phyloP scores from a whole-genome alignment of 2,329 filamentous ascomycete species.

The Neoarthrinium moseri region DNA sequence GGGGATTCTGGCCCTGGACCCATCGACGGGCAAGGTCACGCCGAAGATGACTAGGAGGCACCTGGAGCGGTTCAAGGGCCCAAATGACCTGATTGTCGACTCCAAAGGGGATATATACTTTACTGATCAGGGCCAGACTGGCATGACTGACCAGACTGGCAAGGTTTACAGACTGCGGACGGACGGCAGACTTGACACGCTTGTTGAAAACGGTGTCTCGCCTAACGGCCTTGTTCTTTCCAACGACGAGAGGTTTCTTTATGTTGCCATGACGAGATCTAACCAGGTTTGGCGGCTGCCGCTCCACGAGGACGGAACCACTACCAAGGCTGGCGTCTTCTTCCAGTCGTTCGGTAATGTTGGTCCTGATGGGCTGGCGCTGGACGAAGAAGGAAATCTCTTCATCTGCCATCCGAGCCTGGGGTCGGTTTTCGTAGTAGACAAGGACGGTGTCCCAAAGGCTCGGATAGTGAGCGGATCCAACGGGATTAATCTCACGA shows the following conservation, averaged over 20 bases:
- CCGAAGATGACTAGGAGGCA: conserved; percentile 33
- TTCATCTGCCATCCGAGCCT: conserved; percentile 35
- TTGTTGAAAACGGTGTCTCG: conserved; percentile 35
- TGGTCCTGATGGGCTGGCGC: conserved; percentile 35
- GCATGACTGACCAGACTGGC: conserved; percentile 39
- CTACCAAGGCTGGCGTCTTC: conserved; percentile 36
- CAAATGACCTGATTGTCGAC: conserved; percentile 39
- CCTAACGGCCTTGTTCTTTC: conserved; percentile 38
- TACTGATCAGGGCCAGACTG: conserved; percentile 43
- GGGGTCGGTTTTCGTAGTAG: conserved; percentile 35
- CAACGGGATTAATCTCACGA: conserved; percentile 34
- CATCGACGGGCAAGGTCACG: conserved; percentile 22
- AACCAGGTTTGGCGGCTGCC: conserved; percentile 41
- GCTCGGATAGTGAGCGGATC: conserved; percentile 31
- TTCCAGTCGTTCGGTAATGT: conserved; percentile 39
- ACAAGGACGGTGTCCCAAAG: conserved; percentile 33
- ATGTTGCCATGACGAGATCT: conserved; percentile 37
- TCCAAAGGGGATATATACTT: conserved; percentile 38
- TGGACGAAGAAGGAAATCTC: conserved; percentile 37
- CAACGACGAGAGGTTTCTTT: conserved; percentile 36
- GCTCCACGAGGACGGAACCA: conserved; percentile 35
- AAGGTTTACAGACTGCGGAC: conserved; percentile 34
- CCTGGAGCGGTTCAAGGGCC: conserved; percentile 41
- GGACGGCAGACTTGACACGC: conserved; percentile 33
- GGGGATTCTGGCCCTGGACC: conserved; percentile 36